Base-by-base conservation (phyloP, 495 filamentous ascomycete species). In the Talaromyces stipitatus region DNA sequence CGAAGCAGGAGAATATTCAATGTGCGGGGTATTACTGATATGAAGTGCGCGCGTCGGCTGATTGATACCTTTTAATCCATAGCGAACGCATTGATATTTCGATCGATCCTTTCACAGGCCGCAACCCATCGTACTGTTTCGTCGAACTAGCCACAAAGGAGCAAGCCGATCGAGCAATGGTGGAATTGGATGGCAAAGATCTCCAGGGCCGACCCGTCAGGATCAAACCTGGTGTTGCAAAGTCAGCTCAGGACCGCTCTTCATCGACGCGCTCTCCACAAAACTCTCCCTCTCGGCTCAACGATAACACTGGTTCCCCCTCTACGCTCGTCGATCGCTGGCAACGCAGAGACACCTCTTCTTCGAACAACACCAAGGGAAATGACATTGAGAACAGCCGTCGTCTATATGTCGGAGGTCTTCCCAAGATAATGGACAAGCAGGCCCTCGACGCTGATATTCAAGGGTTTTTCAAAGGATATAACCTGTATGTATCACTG, bases 391-490 rank as follows among this genome's bases (percentile, higher is more conserved):
- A 76, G 45, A 66, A 83, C 33, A 78, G 79, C 52, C 69, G 74
- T 54, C 75, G 83, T 18, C 70, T 89, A 4, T 87, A 83, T 64
- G 80, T 88, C 18, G 85, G 84, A 50, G 83, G 84, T 1, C 68
- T 87, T 10, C 82, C 82, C 2, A 69, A 72, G 43, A 78, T 86
- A 73, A 63, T 71, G n/a, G 79, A 82, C 57, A 78, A 83, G 41
- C 74, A 72, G 14, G 70, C 72, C 4, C 74, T 83, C 51, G 73
- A 81, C 36, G 66, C 61, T 22, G 76, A 83, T 58, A 76, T 87
- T 9, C 73, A 70, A 22, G 68, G 72, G 11, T 74, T 88, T n/a
- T 87, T 89, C 65, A 67, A 74, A 16, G 81, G 72, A 12, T 85
- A 76, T 65, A 72, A 80, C 4, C 61, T 85, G 76, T 78, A 74